Percentiles rank a stretch among this genome's conserved stretches.
These are phyloP conservation scores for Ceratobasidium sp. DNA, from an alignment of 1,284 basidiomycete genomes.

Conservation along the genomic window DNA sequence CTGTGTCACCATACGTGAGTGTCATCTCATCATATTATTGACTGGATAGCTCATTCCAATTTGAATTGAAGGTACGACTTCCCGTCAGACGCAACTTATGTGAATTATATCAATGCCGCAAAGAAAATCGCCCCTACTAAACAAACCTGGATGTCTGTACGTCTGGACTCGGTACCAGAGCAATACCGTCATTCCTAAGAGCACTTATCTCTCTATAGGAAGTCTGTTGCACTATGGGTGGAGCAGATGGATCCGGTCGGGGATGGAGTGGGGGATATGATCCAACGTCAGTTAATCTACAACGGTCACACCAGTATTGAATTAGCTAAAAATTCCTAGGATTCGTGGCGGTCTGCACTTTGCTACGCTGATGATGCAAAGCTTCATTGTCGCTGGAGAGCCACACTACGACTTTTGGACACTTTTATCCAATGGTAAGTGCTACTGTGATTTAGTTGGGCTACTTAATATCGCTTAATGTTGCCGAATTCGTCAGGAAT, in stretches of 20 bases:
- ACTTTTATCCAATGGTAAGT: constrained; percentile 47
- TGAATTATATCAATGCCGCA: constrained; percentile 15
- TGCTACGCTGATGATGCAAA: constrained; percentile 38
- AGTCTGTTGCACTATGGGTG: constrained; percentile 30
- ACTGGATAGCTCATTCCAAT: neutral
- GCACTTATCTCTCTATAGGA: neutral
- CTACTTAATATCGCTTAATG: neutral
- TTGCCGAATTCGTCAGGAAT: constrained; percentile 27
- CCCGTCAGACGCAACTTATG: constrained; percentile 41
- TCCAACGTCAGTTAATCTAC: constrained; percentile 38
- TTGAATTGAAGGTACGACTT: constrained; percentile 46
- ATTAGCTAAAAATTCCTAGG: constrained; percentile 45
- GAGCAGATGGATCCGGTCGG: constrained; percentile 23
- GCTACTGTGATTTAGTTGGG: neutral
- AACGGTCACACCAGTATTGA: neutral
- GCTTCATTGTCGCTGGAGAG: constrained; percentile 45
- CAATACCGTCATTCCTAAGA: neutral
- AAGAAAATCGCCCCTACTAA: constrained; percentile 38
- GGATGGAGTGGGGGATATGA: constrained; percentile 36
- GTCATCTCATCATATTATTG: constrained; percentile 18
- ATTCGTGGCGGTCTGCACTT: constrained; percentile 51
- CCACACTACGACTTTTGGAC: constrained; percentile 52
- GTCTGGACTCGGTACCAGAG: neutral
- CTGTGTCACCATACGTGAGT: constrained; percentile 51
- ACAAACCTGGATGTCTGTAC: constrained; percentile 36